phyloP scores from a whole-genome alignment of 1,284 basidiomycete genomes.

The Taiwanofungus camphoratus region DNA sequence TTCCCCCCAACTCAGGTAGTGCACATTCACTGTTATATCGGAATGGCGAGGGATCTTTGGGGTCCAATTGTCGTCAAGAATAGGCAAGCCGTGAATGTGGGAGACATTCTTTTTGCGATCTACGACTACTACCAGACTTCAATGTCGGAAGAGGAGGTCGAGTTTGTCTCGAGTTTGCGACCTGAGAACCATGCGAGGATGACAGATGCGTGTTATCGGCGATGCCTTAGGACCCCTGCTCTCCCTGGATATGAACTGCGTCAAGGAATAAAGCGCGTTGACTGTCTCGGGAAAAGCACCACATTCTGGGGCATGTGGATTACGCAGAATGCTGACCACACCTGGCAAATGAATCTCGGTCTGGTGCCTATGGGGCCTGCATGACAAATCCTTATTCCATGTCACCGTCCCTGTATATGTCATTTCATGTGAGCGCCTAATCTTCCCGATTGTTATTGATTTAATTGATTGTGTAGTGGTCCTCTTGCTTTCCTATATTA shows the following conservation, averaged over 20 bases:
- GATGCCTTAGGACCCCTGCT: constrained; percentile 16
- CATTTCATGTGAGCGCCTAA: too few species aligned
- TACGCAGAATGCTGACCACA: constrained; percentile 20
- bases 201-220: constrained; percentile 22
- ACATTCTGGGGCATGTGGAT: constrained; percentile 33
- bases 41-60: constrained; percentile 25
- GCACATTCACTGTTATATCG: constrained; percentile 24
- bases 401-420: too few species aligned
- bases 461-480: too few species aligned
- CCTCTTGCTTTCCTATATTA: too few species aligned
- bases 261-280: constrained; percentile 33
- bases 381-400: too few species aligned
- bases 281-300: constrained; percentile 30
- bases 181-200: constrained; percentile 20
- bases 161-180: constrained; percentile 18
- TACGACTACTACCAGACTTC: constrained; percentile 31
- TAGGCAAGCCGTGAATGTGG: constrained; percentile 21
- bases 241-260: constrained; percentile 27
- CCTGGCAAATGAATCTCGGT: constrained; percentile 31
- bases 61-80: constrained; percentile 28
- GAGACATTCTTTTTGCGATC: constrained; percentile 32
- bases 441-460: too few species aligned
- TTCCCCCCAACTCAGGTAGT: constrained; percentile 21
- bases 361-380: too few species aligned
- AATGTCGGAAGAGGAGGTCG: constrained; percentile 26